A percentile compares a stretch with the other conserved stretches of the same genome.
These are phyloP conservation scores for Zygoascus ofunaensis DNA, from an alignment of 805 yeast genomes.

Conservation along the genomic window DNA sequence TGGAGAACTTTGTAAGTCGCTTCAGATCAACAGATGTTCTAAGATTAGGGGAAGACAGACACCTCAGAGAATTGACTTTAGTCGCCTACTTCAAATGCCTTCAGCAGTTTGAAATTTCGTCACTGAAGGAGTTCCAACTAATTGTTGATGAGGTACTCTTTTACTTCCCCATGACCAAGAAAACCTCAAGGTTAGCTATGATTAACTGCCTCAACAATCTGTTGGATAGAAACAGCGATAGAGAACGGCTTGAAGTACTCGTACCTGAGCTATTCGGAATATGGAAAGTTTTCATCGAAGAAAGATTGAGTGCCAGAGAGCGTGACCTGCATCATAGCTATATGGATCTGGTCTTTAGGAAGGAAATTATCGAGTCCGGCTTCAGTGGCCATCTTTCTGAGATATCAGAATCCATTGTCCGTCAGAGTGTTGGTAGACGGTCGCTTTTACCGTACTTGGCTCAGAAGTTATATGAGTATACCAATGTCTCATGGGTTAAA, in stretches of 20 bases:
- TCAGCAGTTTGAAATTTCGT: neutral
- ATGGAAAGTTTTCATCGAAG: slow-evolving; percentile 52
- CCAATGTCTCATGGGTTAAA: slow-evolving; percentile 40
- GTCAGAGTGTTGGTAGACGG: slow-evolving; percentile 46
- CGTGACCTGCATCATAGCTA: slow-evolving; percentile 50
- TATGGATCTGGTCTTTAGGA: slow-evolving; percentile 42
- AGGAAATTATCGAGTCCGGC: slow-evolving; percentile 9
- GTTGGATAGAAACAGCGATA: neutral
- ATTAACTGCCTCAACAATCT: neutral
- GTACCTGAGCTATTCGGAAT: slow-evolving; percentile 23
- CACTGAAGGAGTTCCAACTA: neutral
- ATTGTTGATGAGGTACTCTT: slow-evolving; percentile 1
- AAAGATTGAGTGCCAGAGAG: slow-evolving; percentile 57
- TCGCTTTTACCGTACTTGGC: slow-evolving; percentile 56
- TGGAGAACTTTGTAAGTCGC: neutral
- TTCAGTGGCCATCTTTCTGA: neutral
- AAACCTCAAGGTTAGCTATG: neutral
- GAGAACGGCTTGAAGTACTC: neutral
- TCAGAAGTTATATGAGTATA: slow-evolving; percentile 30
- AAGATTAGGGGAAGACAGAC: neutral
- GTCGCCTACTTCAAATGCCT: slow-evolving; percentile 1
- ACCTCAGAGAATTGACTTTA: neutral
- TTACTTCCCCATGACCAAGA: slow-evolving; percentile 2
- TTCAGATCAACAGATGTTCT: slow-evolving; percentile 1
- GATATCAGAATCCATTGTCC: slow-evolving; percentile 22